phyloP scores from a whole-genome alignment of 805 yeast species.

The Candida sakaeoensis region DNA sequence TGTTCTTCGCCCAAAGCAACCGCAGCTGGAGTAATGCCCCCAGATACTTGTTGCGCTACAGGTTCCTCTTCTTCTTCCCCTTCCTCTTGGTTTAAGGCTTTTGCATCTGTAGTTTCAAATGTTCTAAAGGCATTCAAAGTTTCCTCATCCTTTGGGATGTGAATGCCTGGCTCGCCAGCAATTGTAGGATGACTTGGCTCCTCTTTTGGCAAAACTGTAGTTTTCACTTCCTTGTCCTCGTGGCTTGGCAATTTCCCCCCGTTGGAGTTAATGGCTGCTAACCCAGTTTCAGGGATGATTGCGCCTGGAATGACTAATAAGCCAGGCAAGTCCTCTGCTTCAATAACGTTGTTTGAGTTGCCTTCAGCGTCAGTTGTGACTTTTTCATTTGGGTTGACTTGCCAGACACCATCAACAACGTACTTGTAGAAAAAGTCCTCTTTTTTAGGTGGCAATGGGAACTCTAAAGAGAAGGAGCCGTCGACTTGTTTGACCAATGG shows the following conservation, averaged over 20 bases:
- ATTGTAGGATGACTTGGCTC: slow-evolving; percentile 35
- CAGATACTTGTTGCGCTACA: slow-evolving; percentile 2
- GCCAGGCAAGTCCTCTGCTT: slow-evolving; percentile 29
- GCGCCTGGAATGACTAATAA: slow-evolving; percentile 14
- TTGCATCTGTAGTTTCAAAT: slow-evolving; percentile 46
- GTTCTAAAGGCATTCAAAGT: slow-evolving; percentile 64
- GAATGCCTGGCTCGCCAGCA: slow-evolving; percentile 72
- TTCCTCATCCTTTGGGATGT: slow-evolving; percentile 57
- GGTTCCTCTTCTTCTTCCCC: slow-evolving; percentile 1
- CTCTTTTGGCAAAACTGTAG: slow-evolving; percentile 36
- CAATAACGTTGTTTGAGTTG: slow-evolving; percentile 49
- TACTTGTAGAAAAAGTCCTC: slow-evolving; percentile 51
- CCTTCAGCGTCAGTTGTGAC: slow-evolving; percentile 48
- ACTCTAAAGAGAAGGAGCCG: slow-evolving; percentile 57
- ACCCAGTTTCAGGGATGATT: slow-evolving; percentile 31
- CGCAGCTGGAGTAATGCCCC: slow-evolving; percentile 5
- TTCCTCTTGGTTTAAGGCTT: slow-evolving; percentile 48
- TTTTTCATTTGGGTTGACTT: slow-evolving; percentile 34
- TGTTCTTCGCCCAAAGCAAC: slow-evolving; percentile 6
- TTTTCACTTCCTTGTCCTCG: slow-evolving; percentile 15
- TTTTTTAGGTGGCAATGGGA: slow-evolving; percentile 48
- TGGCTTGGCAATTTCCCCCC: slow-evolving; percentile 6
- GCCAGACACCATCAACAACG: slow-evolving; percentile 71
- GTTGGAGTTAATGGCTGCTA: slow-evolving; percentile 9
- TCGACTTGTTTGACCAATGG: slow-evolving; percentile 57